Base-by-base conservation (phyloP, 140 eudicot species). In the Artemisia princeps region DNA sequence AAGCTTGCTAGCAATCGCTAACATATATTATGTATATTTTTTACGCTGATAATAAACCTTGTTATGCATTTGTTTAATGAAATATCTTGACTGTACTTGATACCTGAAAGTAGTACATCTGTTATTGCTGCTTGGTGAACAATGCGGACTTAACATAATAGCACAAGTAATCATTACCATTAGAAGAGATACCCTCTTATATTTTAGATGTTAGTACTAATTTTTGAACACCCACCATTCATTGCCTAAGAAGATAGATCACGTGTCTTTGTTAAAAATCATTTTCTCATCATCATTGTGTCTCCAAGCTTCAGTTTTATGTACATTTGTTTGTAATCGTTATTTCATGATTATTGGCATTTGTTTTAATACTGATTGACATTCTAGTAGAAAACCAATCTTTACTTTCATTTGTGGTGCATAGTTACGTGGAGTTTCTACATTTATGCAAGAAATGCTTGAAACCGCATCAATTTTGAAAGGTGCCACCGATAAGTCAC, bases 381-480 rank as follows among this genome's bases (percentile, higher is more conserved):
- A 37, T 15, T 67, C 10, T 62, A 12, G 45, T 66, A 14, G 44
- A 73, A 51, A 48, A 19, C 23, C 10, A 13, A 20, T 16, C 6
- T 16, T 30, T 17, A 52, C 5, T 54, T 74, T 68, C 16, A 45
- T 23, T 60, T 74, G 13, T 64, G 65, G 49, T 56, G 11, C 52
- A 50, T 59, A 92, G 98, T 79, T 92, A 60, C 96, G 95, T 59
- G 98, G 98, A 77, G 95, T 92, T 71, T 92, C 98, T 55, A 92
- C 98, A 37, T 92, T 92, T 76, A 92, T 92, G 98, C 98, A 92
- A 92, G 98, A 92, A 78, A 92, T 92, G 98, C 94, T 92, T 0
- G 98, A 92, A 82, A 92, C 98, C 48, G 96, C 98, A 23, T 85
- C 98, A 42, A 92, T 92, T 58, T 80, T 92, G 82, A 92, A 88